Percentiles rank a stretch among this genome's conserved stretches.
These are phyloP conservation scores for Kingdonia uniflora DNA, from an alignment of 164 flowering plant genomes.

Conservation along the genomic window DNA sequence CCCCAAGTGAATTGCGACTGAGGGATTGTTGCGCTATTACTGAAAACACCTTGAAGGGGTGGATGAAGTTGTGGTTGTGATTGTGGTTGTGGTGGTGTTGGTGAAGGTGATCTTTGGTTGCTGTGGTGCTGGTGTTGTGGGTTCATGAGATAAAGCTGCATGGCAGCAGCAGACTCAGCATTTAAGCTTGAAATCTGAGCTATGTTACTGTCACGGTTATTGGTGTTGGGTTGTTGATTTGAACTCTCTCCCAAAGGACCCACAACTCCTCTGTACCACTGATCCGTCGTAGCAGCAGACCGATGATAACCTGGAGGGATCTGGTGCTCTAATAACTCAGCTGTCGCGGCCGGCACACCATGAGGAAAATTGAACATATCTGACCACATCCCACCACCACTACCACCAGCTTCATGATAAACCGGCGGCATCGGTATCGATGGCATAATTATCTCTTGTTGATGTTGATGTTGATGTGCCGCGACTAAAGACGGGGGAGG, in stretches of 20 bases:
- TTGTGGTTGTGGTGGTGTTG: constrained; percentile 16
- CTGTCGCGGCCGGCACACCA: constrained; percentile 12
- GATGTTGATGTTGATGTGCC: too few relatives aligned
- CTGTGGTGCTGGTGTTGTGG: constrained; percentile 28
- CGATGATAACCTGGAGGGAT: constrained; percentile 21
- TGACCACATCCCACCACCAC: constrained; percentile 63
- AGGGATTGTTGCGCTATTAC: constrained; percentile 1
- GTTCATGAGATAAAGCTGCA: constrained; percentile 89
- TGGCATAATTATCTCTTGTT: too few relatives aligned
- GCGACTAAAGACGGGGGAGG: constrained; percentile 32
- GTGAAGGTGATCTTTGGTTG: constrained; percentile 46
- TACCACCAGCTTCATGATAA: neutral
- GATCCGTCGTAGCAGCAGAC: constrained; percentile 8
- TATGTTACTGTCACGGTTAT: constrained; percentile 15
- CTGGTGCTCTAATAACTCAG: constrained; percentile 38
- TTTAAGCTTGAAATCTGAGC: constrained; percentile 44
- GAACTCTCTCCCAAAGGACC: constrained; percentile 25
- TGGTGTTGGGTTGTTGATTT: constrained; percentile 16
- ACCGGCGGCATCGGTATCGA: too few relatives aligned
- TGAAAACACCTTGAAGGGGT: too few relatives aligned
- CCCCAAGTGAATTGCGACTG: constrained; percentile 1
- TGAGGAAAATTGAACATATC: constrained; percentile 78
- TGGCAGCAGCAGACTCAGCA: constrained; percentile 76
- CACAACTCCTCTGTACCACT: constrained; percentile 34
- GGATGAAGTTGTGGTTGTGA: constrained; percentile 13